phyloP scores from a whole-genome alignment of 306 rosid genomes.

The Acacia confusa region DNA sequence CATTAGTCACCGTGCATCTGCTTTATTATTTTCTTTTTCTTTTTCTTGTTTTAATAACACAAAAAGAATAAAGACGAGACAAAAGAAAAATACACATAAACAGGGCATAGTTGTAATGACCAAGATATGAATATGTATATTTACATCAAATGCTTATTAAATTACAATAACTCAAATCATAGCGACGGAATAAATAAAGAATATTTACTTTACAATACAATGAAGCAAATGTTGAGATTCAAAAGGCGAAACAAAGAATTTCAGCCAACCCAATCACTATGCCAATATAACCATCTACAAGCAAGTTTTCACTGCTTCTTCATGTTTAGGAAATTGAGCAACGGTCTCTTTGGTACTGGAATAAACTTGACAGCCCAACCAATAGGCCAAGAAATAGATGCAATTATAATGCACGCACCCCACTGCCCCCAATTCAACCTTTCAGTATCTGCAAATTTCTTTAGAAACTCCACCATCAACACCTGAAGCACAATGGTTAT shows the following conservation, averaged over 20 bases:
- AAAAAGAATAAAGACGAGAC: background rate
- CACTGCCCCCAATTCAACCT: constrained; percentile 31
- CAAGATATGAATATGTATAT: no score
- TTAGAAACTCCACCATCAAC: constrained; percentile 32
- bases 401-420: constrained; percentile 21
- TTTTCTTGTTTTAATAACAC: background rate
- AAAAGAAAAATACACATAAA: background rate
- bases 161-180: background rate
- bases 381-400: constrained; percentile 26
- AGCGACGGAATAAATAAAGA: no score
- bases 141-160: background rate
- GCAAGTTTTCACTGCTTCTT: background rate
- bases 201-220: background rate
- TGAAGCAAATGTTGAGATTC: background rate
- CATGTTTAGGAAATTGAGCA: background rate
- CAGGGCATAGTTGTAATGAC: background rate
- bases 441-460: constrained; percentile 28
- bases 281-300: background rate
- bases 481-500: constrained; percentile 28
- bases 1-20: background rate
- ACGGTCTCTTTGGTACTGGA: constrained; percentile 16
- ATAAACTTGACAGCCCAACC: constrained; percentile 26
- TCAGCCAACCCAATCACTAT: background rate
- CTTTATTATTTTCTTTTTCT: no score
- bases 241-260: background rate